Conservation (phyloP, 345 rosid genomes). For the Mangifera indica region DNA sequence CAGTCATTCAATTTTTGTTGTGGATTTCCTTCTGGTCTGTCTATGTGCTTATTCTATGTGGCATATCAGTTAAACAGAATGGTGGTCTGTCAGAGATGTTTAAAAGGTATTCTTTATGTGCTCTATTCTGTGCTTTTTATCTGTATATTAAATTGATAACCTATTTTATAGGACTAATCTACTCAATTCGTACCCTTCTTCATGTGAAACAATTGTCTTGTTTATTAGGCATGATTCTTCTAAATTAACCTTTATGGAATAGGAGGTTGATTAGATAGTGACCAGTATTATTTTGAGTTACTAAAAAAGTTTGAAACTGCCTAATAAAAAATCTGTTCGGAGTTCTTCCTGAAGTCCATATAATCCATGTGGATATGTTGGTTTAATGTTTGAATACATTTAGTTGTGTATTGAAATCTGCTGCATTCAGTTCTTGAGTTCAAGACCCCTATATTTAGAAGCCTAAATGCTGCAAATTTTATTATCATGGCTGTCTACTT, state of each 20-base stretch:
- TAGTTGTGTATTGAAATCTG: background rate
- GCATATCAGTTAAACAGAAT: slow-evolving; percentile 55
- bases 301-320: background rate
- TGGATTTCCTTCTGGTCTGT: slow-evolving; percentile 72
- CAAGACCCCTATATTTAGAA: background rate
- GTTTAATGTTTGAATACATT: background rate
- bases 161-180: background rate
- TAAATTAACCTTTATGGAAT: background rate
- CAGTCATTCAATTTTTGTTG: slow-evolving; percentile 53
- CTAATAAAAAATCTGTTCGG: background rate
- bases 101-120: slow-evolving; percentile 53
- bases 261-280: background rate
- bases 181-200: background rate
- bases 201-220: background rate
- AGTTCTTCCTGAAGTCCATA: background rate
- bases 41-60: slow-evolving; percentile 64
- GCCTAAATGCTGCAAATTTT: background rate
- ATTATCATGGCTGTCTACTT: background rate
- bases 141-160: background rate
- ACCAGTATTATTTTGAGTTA: background rate
- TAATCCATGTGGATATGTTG: background rate
- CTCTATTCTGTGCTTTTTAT: slow-evolving; percentile 2
- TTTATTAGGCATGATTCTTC: background rate
- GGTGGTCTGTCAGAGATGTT: slow-evolving; percentile 83
- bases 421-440: background rate